Evolutionary conservation across 163 green algal species (phyloP).

Genomic region (Coccomyxa subellipsoidea): DNA sequence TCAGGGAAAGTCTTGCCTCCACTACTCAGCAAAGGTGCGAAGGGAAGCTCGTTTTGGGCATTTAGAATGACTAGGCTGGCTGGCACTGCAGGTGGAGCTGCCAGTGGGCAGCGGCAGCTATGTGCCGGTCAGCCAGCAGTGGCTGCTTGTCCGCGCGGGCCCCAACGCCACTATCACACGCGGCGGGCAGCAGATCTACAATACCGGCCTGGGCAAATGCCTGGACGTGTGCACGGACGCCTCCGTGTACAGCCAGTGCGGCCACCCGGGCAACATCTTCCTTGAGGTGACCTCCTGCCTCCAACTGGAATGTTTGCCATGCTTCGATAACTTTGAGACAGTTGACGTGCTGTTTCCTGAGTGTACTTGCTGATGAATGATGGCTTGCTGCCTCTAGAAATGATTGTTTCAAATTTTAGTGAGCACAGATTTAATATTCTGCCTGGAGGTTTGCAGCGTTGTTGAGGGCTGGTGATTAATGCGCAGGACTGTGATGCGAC

Average conservation of each 20-base stretch:
- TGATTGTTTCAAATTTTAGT: background rate
- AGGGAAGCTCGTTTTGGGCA: too few species aligned
- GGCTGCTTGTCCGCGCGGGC: background rate
- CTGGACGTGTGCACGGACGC: background rate
- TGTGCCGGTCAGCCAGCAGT: background rate
- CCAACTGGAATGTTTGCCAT: background rate
- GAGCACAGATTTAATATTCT: background rate
- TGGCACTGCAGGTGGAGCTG: background rate
- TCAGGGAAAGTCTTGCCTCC: too few species aligned
- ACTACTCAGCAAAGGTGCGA: too few species aligned
- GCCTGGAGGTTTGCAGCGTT: background rate
- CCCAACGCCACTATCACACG: background rate
- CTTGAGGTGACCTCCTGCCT: background rate
- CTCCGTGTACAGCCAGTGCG: background rate
- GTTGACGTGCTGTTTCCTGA: background rate
- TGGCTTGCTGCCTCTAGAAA: background rate
- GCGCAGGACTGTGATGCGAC: background rate
- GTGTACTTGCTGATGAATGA: background rate
- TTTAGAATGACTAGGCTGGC: too few species aligned
- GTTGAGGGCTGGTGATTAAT: background rate
- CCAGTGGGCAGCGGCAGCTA: background rate
- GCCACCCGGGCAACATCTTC: slow-evolving; percentile 1
- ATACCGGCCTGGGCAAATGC: slow-evolving; percentile 1
- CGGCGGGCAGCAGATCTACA: slow-evolving; percentile 4
- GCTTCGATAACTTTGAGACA: background rate